Evolutionary conservation across 2,329 filamentous ascomycete genomes (phyloP).

Genomic region (Pseudogymnoascus sp.): DNA sequence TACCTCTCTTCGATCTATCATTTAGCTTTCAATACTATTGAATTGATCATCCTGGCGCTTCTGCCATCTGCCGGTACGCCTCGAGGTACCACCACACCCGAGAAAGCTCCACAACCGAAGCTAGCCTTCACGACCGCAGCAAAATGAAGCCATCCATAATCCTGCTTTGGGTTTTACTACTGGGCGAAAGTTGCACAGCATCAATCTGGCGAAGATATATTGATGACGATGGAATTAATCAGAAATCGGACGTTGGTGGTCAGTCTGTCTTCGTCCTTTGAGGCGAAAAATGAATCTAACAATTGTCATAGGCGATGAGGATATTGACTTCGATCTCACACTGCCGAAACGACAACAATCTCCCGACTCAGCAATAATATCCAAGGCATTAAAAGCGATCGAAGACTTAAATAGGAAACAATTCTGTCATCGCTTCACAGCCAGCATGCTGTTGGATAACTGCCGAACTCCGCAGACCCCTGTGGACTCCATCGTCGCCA

Average conservation of each 20-base stretch:
- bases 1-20: not conserved
- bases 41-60: not conserved
- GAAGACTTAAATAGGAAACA: constrained; percentile 19
- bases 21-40: not conserved
- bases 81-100: not conserved
- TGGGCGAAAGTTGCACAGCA: not conserved
- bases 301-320: not conserved
- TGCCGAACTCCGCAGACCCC: constrained; percentile 24
- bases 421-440: constrained; percentile 28
- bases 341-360: not conserved
- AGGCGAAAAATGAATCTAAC: not conserved
- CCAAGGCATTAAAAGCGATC: not conserved
- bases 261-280: not conserved
- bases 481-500: constrained; percentile 21
- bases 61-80: not conserved
- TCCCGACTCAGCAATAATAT: not conserved
- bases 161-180: not conserved
- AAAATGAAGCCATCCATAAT: constrained; percentile 1
- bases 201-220: not conserved
- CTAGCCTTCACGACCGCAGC: not conserved
- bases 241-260: not conserved
- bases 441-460: constrained; percentile 29
- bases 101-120: not conserved
- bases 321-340: constrained; percentile 6
- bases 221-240: not conserved